Percentiles rank a stretch among this genome's conserved stretches.
Conservation (phyloP, 192 early-diverging fungal species). For the Coemansia sp. region DNA sequence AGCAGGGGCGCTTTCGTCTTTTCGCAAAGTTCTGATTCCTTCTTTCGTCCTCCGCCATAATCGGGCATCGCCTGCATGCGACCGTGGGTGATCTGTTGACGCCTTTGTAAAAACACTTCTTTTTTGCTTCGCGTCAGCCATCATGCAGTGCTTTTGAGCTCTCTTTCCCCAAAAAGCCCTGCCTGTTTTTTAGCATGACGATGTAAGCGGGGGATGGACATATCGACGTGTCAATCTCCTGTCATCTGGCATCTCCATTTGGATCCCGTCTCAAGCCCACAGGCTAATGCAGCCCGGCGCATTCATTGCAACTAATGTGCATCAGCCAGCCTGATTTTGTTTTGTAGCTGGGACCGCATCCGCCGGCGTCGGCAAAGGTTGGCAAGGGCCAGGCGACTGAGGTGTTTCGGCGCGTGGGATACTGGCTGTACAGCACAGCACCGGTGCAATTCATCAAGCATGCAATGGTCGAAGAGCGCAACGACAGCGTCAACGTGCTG, state of each 20-base stretch:
- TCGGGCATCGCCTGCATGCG: conserved; percentile 9
- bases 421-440: conserved; percentile 57
- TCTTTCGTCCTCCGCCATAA: background rate
- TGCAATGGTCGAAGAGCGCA: conserved; percentile 53
- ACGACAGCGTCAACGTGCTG: conserved; percentile 50
- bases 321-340: background rate
- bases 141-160: background rate
- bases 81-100: conserved; percentile 24
- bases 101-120: conserved; percentile 9
- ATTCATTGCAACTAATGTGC: conserved; percentile 1
- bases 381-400: conserved; percentile 52
- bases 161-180: background rate
- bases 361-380: conserved; percentile 42
- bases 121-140: background rate
- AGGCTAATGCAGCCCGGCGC: background rate
- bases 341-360: conserved; percentile 43
- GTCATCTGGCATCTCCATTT: conserved; percentile 2
- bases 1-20: background rate
- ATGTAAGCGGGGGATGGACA: background rate
- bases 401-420: conserved; percentile 50
- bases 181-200: too few species aligned
- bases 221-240: background rate
- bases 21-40: conserved; percentile 1
- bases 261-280: background rate
- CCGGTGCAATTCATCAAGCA: conserved; percentile 57